Percentiles rank a stretch among this genome's conserved stretches.
phyloP scores from a whole-genome alignment of 2,329 filamentous ascomycete species.

The Colletotrichum sp. region DNA sequence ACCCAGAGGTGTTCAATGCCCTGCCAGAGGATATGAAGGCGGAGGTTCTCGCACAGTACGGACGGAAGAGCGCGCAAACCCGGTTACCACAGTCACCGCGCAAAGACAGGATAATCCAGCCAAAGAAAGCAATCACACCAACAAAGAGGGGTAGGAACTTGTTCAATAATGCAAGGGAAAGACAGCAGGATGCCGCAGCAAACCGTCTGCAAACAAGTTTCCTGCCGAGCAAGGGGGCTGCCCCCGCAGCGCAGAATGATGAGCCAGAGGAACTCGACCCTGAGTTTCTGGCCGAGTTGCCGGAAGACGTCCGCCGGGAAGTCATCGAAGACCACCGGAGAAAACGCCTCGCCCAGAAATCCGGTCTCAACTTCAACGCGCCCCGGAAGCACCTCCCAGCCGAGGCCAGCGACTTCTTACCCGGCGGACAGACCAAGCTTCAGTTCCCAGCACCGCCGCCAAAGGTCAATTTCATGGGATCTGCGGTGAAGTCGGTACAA shows the following conservation, averaged over 20 bases:
- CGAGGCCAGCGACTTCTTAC: slow-evolving; percentile 19
- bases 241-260: slow-evolving; percentile 32
- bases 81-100: slow-evolving; percentile 55
- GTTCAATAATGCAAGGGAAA: slow-evolving; percentile 51
- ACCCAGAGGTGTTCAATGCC: slow-evolving; percentile 81
- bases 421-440: slow-evolving; percentile 46
- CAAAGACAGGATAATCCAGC: slow-evolving; percentile 57
- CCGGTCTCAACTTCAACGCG: slow-evolving; percentile 52
- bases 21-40: slow-evolving; percentile 85
- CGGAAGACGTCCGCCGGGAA: slow-evolving; percentile 79
- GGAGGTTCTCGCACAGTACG: slow-evolving; percentile 80
- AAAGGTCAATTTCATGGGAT: slow-evolving; percentile 51
- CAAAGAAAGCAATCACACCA: slow-evolving; percentile 62
- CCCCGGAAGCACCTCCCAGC: slow-evolving; percentile 28
- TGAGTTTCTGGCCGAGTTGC: slow-evolving; percentile 81
- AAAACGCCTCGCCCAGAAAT: slow-evolving; percentile 62
- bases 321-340: slow-evolving; percentile 76
- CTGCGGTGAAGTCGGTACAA: slow-evolving; percentile 42
- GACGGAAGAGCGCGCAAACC: slow-evolving; percentile 34
- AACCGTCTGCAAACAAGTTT: slow-evolving; percentile 79
- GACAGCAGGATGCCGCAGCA: slow-evolving; percentile 58
- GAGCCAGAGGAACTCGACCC: slow-evolving; percentile 62
- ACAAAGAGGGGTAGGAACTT: slow-evolving; percentile 66
- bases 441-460: slow-evolving; percentile 51
- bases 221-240: slow-evolving; percentile 44